A percentile compares a stretch with the other conserved stretches of the same genome.
phyloP scores from a whole-genome alignment of 2,329 filamentous ascomycete genomes.

The Bipolaris victoriae region DNA sequence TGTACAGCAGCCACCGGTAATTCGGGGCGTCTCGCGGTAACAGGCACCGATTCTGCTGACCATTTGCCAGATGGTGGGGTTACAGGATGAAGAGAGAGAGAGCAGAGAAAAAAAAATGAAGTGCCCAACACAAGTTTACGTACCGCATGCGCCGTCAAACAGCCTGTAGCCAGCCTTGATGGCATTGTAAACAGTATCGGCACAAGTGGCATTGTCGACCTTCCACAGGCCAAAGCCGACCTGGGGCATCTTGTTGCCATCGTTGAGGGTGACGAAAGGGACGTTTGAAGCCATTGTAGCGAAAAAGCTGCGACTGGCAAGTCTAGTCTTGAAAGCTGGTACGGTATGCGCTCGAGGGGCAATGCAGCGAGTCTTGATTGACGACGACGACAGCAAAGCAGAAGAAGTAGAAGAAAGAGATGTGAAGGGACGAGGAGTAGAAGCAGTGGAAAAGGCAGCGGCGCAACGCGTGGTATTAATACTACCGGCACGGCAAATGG shows the following conservation, averaged over 20 bases:
- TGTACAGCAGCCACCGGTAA: constrained; percentile 27
- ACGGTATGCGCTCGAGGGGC: constrained; percentile 13
- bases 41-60: neutral
- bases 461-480: constrained; percentile 30
- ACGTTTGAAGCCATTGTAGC: constrained; percentile 37
- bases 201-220: constrained; percentile 40
- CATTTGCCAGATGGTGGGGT: neutral
- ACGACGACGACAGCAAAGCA: constrained; percentile 13
- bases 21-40: constrained; percentile 24
- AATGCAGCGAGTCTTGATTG: constrained; percentile 11
- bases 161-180: constrained; percentile 49
- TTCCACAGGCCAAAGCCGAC: constrained; percentile 47
- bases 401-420: constrained; percentile 11
- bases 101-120: neutral
- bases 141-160: constrained; percentile 48
- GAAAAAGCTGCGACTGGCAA: constrained; percentile 21
- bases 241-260: constrained; percentile 48
- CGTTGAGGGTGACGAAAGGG: constrained; percentile 41
- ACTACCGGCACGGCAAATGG: constrained; percentile 25
- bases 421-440: constrained; percentile 10
- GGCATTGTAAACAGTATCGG: constrained; percentile 45
- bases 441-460: constrained; percentile 8
- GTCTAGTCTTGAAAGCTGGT: constrained; percentile 4
- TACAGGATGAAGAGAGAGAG: neutral
- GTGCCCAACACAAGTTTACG: constrained; percentile 14